Conservation (phyloP, 805 yeast genomes). For the Danielia oregonensis region DNA sequence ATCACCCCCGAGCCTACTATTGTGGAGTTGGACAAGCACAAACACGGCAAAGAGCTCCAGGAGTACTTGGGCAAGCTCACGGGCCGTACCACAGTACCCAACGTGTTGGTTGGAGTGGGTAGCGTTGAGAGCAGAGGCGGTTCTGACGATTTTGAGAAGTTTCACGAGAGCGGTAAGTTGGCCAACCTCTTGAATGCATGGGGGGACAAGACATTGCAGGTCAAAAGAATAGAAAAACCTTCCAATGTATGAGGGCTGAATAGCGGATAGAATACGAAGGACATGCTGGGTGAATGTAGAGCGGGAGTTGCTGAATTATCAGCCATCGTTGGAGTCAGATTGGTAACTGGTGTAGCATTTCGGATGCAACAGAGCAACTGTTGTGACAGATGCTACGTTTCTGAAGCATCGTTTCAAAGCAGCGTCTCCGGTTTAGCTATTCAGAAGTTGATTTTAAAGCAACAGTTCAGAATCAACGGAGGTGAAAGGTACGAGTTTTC, state of each 20-base stretch:
- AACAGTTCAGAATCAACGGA: no score
- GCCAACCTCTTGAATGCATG: slow-evolving; percentile 52
- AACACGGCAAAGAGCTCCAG: slow-evolving; percentile 73
- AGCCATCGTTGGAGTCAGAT: no score
- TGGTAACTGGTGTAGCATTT: no score
- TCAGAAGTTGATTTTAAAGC: no score
- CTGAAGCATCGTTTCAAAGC: no score
- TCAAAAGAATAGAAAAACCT: slow-evolving; percentile 52
- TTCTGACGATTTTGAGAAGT: slow-evolving; percentile 67
- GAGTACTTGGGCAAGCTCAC: slow-evolving; percentile 49
- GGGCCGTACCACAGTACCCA: slow-evolving; percentile 16
- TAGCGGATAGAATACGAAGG: no score
- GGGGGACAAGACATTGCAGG: slow-evolving; percentile 54
- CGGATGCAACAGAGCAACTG: no score
- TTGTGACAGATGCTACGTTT: no score
- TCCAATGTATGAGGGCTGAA: slow-evolving; percentile 46
- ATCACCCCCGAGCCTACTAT: slow-evolving; percentile 69
- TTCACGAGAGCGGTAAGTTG: slow-evolving; percentile 58
- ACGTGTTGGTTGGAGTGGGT: slow-evolving; percentile 14
- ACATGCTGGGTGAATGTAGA: no score
- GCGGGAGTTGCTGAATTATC: no score
- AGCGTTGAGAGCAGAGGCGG: slow-evolving; percentile 70
- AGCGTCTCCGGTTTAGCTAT: no score
- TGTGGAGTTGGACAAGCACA: slow-evolving; percentile 81
- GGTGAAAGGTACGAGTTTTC: no score